phyloP scores from a whole-genome alignment of 495 filamentous ascomycete species.

The Penicillium flavigenum region DNA sequence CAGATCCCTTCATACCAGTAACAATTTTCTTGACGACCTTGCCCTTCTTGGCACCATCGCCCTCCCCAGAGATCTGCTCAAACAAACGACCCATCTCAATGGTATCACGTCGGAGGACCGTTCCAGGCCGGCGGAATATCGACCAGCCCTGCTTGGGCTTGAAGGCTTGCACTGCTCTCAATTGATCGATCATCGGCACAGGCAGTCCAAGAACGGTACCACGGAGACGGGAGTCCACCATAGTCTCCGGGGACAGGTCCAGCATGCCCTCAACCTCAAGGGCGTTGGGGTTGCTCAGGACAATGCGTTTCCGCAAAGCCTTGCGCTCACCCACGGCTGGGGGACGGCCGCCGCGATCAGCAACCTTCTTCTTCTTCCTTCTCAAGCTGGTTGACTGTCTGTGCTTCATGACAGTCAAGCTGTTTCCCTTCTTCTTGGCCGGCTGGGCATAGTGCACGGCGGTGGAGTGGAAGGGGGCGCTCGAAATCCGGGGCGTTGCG shows the following conservation, averaged over 20 bases:
- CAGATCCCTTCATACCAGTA: constrained; percentile 69
- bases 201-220: constrained; percentile 70
- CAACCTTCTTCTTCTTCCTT: constrained; percentile 48
- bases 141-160: constrained; percentile 88
- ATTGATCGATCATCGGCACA: constrained; percentile 66
- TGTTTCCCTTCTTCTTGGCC: constrained; percentile 37
- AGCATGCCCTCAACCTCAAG: constrained; percentile 65
- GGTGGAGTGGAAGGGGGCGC: constrained; percentile 49
- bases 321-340: constrained; percentile 79
- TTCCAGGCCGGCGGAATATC: constrained; percentile 76
- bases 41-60: constrained; percentile 48
- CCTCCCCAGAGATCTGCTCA: constrained; percentile 43
- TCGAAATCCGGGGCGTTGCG: constrained; percentile 34
- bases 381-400: constrained; percentile 43
- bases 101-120: constrained; percentile 72
- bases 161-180: constrained; percentile 84
- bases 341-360: constrained; percentile 41
- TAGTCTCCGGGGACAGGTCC: constrained; percentile 56
- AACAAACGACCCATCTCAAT: constrained; percentile 66
- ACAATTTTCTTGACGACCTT: constrained; percentile 64
- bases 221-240: constrained; percentile 51
- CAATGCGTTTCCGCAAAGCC: constrained; percentile 79
- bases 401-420: constrained; percentile 30
- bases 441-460: constrained; percentile 40
- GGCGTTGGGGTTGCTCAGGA: constrained; percentile 91